Percentiles rank a stretch among this genome's conserved stretches.
These are phyloP conservation scores for Phytophthora kernoviae DNA, from an alignment of 352 stramenopile genomes.

Conservation along the genomic window DNA sequence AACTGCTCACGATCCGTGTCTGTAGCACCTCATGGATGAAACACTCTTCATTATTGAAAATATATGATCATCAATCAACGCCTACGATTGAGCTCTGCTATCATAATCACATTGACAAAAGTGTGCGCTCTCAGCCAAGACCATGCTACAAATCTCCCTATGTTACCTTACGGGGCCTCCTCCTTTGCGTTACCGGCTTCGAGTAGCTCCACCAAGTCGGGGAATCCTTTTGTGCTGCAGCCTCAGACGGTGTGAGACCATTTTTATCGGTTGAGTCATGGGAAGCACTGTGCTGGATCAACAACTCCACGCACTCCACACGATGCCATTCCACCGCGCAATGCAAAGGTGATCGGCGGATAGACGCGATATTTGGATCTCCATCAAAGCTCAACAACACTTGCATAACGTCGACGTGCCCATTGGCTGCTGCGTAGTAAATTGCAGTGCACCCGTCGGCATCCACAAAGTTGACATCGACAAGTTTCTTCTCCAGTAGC, in stretches of 20 bases:
- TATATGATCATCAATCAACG: not conserved
- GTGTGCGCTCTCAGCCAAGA: not conserved
- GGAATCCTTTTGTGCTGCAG: constrained; percentile 47
- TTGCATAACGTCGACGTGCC: constrained; percentile 53
- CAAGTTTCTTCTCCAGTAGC: constrained; percentile 57
- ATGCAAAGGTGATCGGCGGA: constrained; percentile 71
- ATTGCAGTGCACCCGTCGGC: constrained; percentile 67
- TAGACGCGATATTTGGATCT: constrained; percentile 62
- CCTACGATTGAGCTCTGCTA: not conserved
- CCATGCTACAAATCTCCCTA: not conserved
- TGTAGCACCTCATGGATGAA: not conserved
- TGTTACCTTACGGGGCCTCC: not conserved
- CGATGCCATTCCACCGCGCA: constrained; percentile 78
- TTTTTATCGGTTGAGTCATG: constrained; percentile 47
- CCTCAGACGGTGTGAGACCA: constrained; percentile 35
- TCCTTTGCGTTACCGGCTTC: not conserved
- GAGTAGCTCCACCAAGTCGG: constrained; percentile 22
- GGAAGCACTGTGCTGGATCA: constrained; percentile 48
- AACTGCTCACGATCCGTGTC: not conserved
- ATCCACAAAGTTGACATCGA: constrained; percentile 72
- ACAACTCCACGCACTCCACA: constrained; percentile 58
- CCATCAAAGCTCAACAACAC: constrained; percentile 50
- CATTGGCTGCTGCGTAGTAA: constrained; percentile 79
- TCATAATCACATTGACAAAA: too few species aligned
- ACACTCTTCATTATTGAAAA: not conserved